phyloP scores from a whole-genome alignment of 2,329 filamentous ascomycete genomes.

The Fusarium keratoplasticum region DNA sequence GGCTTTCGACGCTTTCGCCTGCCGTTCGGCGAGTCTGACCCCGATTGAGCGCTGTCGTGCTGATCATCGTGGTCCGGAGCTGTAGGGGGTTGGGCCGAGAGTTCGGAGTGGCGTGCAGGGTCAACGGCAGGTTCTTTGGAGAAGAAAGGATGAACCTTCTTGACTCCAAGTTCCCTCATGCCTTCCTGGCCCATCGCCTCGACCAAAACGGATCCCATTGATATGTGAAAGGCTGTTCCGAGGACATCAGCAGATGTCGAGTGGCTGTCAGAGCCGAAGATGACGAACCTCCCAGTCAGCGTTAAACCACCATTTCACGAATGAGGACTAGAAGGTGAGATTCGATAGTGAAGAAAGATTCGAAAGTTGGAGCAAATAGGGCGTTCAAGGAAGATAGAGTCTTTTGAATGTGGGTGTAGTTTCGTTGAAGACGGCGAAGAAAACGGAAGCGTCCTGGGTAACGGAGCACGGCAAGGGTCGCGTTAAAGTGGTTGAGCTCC shows the following conservation, averaged over 20 bases:
- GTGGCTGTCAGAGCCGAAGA: not conserved
- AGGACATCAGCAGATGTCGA: conserved; percentile 3
- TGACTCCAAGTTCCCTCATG: conserved; percentile 49
- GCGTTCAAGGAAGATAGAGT: not conserved
- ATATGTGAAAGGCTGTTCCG: conserved; percentile 25
- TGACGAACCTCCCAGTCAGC: conserved; percentile 22
- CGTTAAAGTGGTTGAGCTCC: conserved; percentile 43
- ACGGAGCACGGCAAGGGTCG: conserved; percentile 33
- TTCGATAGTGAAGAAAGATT: not conserved
- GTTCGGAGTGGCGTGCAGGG: conserved; percentile 3
- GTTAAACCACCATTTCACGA: conserved; percentile 36
- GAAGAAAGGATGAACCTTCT: conserved; percentile 69
- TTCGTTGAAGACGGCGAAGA: conserved; percentile 11
- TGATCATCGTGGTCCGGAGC: conserved; percentile 1
- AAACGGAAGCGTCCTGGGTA: conserved; percentile 26
- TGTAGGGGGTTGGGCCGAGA: not conserved
- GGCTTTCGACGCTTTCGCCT: conserved; percentile 59
- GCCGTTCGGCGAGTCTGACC: conserved; percentile 44
- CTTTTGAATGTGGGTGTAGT: conserved; percentile 2
- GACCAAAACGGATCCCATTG: conserved; percentile 58
- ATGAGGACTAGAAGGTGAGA: not conserved
- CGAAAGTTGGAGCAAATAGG: not conserved
- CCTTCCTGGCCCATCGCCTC: conserved; percentile 59
- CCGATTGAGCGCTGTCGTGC: conserved; percentile 1
- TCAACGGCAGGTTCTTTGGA: conserved; percentile 41